Base-by-base conservation (phyloP, 179 eudicot species). In the Camellia oleifera region DNA sequence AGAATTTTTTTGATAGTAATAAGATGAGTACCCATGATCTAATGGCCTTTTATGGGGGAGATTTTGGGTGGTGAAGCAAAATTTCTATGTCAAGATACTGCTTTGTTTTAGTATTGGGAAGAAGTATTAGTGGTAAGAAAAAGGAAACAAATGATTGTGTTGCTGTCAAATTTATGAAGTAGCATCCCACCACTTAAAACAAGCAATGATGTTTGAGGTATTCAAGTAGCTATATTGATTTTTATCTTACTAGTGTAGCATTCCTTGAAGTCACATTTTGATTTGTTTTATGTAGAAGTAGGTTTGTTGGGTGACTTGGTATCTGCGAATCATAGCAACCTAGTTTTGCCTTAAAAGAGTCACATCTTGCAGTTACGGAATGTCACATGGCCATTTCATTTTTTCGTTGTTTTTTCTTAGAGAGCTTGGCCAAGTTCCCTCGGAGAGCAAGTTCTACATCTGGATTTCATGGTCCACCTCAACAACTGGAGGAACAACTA, bases 351-450 rank as follows among this genome's bases (percentile, higher is more conserved):
- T 48, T 9, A 18, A 76, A 76, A 45, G 40, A 62, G 75, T 26
- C 20, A 2, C 7, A 1, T 23, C 17, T 61, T 11, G 1, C 18
- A 7, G 10, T 15, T 64, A 23, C 23, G 65, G 62, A 53, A 62
- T 20, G 46, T 4, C 12, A 46, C 1, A 53, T 45, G 15, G 12
- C 13, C 14, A 4, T 40, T 14, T 66, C 46, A 66, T 11, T 54
- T 67, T 77, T 70, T 73, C n/a, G 26, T 79, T 52, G 71, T 77
- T 3, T 53, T 12, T 82, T 56, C 40, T 17, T 90, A 96, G 99
- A 91, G 85, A 92, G 99, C 80, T 88, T 96, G 85, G 93, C 88
- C 46, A 96, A 94, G 85, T 94, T 89, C 87, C 92, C 97, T 40
- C 88, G 94, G 74, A 90, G 90, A 79, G 85, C 90, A 46, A 80